Evolutionary conservation across 2,329 filamentous ascomycete genomes (phyloP).

Genomic region (Colletotrichum graminicola): DNA sequence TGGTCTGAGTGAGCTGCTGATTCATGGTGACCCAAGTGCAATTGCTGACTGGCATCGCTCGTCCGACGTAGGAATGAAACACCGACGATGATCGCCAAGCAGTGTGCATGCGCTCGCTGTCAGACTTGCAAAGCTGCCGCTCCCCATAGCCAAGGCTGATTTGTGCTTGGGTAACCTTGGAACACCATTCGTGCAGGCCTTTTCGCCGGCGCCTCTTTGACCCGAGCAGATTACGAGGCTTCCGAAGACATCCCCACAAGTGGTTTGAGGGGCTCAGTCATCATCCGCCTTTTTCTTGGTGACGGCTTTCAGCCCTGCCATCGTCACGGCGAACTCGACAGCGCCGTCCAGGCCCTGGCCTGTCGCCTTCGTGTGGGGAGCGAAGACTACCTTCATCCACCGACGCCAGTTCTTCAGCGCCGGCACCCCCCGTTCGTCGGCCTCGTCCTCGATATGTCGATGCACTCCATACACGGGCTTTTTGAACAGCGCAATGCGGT

Average conservation of each 20-base stretch:
- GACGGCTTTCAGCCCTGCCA: slow-evolving; percentile 68
- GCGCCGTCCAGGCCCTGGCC: slow-evolving; percentile 63
- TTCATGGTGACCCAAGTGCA: background rate
- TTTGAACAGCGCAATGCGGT: slow-evolving; percentile 85
- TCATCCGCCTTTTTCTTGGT: slow-evolving; percentile 40
- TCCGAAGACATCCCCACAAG: background rate
- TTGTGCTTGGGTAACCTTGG: background rate
- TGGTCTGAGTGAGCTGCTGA: background rate
- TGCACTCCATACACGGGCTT: slow-evolving; percentile 64
- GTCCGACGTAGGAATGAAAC: background rate
- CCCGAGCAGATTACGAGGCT: background rate
- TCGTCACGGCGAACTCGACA: slow-evolving; percentile 81
- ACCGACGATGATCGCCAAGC: background rate
- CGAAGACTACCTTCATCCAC: slow-evolving; percentile 91
- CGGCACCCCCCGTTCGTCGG: slow-evolving; percentile 56
- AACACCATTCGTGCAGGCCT: background rate
- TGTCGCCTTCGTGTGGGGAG: slow-evolving; percentile 75
- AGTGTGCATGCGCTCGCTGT: background rate
- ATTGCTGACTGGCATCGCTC: background rate
- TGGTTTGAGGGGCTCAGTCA: background rate
- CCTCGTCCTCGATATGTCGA: slow-evolving; percentile 53
- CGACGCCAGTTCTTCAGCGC: slow-evolving; percentile 74
- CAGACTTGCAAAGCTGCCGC: background rate
- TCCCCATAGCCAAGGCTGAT: background rate
- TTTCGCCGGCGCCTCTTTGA: background rate